Evolutionary conservation across 2,329 filamentous ascomycete species (phyloP).

Genomic region (Dryadomyces quercus-mongolicae): DNA sequence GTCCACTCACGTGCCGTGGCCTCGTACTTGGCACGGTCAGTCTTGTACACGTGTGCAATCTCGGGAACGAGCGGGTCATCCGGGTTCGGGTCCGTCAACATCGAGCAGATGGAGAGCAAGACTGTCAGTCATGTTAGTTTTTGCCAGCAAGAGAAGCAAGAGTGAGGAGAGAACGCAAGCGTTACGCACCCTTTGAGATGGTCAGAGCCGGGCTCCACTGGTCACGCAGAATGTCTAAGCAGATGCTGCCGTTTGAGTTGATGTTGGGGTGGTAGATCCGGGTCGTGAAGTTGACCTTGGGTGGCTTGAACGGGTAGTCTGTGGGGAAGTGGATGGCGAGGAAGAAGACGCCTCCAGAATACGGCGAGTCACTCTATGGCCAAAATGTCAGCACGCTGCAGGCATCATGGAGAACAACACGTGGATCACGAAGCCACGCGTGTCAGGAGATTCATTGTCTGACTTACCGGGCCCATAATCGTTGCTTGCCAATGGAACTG

Average conservation of each 20-base stretch:
- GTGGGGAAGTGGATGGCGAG: constrained; percentile 97
- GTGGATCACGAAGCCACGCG: background rate
- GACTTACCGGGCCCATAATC: constrained; percentile 96
- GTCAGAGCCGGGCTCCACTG: constrained; percentile 98
- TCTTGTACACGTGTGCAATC: constrained; percentile 99
- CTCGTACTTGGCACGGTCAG: constrained; percentile 90
- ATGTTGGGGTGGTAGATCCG: constrained; percentile 99
- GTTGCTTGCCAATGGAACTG: constrained; percentile 99
- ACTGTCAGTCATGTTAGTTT: constrained; percentile 38
- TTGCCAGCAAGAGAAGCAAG: background rate
- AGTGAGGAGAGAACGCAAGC: background rate
- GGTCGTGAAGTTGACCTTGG: constrained; percentile 99
- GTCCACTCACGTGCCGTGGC: constrained; percentile 97
- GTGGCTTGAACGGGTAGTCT: constrained; percentile 99
- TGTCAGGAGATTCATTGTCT: background rate
- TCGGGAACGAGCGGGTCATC: constrained; percentile 97
- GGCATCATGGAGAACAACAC: background rate
- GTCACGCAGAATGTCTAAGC: constrained; percentile 93
- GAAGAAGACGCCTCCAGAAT: constrained; percentile 98
- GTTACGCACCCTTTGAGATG: constrained; percentile 79
- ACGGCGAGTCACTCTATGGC: constrained; percentile 81
- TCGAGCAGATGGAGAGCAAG: constrained; percentile 96
- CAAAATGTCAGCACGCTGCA: background rate
- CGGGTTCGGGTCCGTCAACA: constrained; percentile 98
- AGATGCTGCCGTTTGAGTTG: constrained; percentile 99